Base-by-base conservation (phyloP, 768 basidiomycete species). In the Naganishia vaughanmartiniae region DNA sequence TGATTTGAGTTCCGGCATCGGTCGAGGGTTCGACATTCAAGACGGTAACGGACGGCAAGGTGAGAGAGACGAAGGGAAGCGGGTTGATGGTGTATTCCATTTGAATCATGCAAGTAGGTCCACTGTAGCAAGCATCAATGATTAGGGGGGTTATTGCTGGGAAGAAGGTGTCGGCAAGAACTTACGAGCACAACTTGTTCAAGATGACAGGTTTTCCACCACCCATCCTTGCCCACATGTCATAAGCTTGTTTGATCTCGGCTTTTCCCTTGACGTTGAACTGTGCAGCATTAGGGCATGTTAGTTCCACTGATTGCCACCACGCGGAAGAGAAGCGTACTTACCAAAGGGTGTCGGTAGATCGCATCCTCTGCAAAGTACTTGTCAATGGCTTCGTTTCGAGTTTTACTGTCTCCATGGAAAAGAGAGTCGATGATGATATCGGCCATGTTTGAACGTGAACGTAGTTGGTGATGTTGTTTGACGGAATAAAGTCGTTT, bases 191-290 rank as follows among this genome's bases (percentile, higher is more conserved):
- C 51, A 66, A 34, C n/a, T 53, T 54, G 48, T 66, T 54, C 51
- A 66, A 24, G 48, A 66, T 66, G 30, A 33, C 48, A 19, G 65
- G 51, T 28, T 54, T 53, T 7, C 48, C 54, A 30, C 36, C 36
- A 24, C 31, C 24, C 51, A 66, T 66, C 12, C 54, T 26, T 9
- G 65, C 46, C 65, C 65, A 66, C 46, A 66, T 46, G 51, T 66
- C 65, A 54, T 66, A 53, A 26, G 54, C 51, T 66, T 66, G 48
- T n/a, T 66, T 66, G 65, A 66, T 54, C 48, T 66, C 54, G 48
- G 65, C 48, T 21, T 53, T 66, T 15, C 65, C 65, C 36, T 54
- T 53, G 30, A 66, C 65, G 30, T 66, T 66, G 51, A 53, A 66
- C 65, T 66, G 11, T 24, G 9, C 24, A 10, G 28, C 21, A 24